Base-by-base conservation (phyloP, 176 grass and related monocot genomes). In the Cocos nucifera region DNA sequence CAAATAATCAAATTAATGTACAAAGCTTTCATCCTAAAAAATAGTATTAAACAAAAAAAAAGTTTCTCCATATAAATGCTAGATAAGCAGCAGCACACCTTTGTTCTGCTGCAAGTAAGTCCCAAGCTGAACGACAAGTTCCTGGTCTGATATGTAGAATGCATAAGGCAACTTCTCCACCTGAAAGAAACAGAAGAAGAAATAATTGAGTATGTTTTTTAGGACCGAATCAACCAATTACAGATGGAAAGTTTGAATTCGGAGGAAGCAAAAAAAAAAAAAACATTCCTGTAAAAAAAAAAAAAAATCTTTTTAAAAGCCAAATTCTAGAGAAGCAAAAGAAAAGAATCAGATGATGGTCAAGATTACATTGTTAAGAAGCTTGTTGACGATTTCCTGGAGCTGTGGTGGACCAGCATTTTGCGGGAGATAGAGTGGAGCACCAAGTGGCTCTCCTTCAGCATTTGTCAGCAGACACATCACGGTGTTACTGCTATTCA, bases 341-440 rank as follows among this genome's bases (percentile, higher is more conserved):
- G 8, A 62, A 61, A 57, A 25, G 27, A 0, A 20, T 26, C 0
- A 59, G 10, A 12, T 10, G 30, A 58, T 21, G 23, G 12, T 3
- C 53, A 7, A 57, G 0, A 26, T 19, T 56, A 97, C 93, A 75
- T 92, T 92, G 49, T 74, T 80, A 8, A 97, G 93, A 30, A 97
- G 87, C 12, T 88, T 78, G 65, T 97, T 97, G 70, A 97, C 93
- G 58, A 98, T 88, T 60, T 98, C 87, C 77, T 88, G 87, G 19
- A 98, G 87, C 66, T 92, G 93, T 3, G 81, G 59, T 5, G 93
- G 87, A 0, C 93, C 93, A 32, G 70, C 59, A 67, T 85, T 97
- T 57, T 88, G 84, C 23, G 93, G 93, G 49, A 98, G 81, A 67
- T 83, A 98, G 19, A 98, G 67, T 22, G 92, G 57, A 14, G 83